Base-by-base conservation (phyloP, 257 asterid species). In the Oldenlandia corymbosa region DNA sequence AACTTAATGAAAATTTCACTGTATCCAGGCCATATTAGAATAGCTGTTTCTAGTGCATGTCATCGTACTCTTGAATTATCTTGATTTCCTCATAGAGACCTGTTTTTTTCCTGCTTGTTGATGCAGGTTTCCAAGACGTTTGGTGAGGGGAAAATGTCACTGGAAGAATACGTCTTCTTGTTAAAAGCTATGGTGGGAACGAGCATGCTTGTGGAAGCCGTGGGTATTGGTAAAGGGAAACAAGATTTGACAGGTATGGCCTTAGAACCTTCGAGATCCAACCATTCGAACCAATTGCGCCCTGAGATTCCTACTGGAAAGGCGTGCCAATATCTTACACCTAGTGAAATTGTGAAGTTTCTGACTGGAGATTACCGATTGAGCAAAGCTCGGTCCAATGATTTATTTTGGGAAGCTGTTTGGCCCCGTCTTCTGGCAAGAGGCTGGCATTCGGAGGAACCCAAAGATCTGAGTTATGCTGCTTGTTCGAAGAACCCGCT, bases 341-440 rank as follows among this genome's bases (percentile, higher is more conserved):
- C 80, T 64, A 13, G 62, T 23, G 96, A 88, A 71, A 87, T 91
- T 47, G 61, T 83, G 11, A 77, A 79, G 59, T 80, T 82, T 66
- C 66, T 91, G 32, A 84, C 88, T 20, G 96, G 96, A 61, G 90
- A 79, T 70, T 86, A 79, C 67, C 75, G 98, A 28, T 63, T 88
- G 74, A 86, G 96, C 80, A 91, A 91, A 73, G 81, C 90, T 26
- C 84, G 89, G 39, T 81, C 96, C 18, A 83, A 76, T 14, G 96
- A 91, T 64, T 65, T 91, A 30, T 91, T 91, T 59, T 91, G 95
- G 94, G 96, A 86, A 78, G 91, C 98, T 1, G 90, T 91, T 26
- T 91, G 98, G 98, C 98, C 96, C 0, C 96, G 95, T 61, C 76
- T 91, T 60, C 70, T 91, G 58, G 98, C 91, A 21, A 66, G 89